These are phyloP conservation scores for Coniosporium tulheliwenetii DNA, from an alignment of 2,329 filamentous ascomycete genomes.

Conservation along the genomic window DNA sequence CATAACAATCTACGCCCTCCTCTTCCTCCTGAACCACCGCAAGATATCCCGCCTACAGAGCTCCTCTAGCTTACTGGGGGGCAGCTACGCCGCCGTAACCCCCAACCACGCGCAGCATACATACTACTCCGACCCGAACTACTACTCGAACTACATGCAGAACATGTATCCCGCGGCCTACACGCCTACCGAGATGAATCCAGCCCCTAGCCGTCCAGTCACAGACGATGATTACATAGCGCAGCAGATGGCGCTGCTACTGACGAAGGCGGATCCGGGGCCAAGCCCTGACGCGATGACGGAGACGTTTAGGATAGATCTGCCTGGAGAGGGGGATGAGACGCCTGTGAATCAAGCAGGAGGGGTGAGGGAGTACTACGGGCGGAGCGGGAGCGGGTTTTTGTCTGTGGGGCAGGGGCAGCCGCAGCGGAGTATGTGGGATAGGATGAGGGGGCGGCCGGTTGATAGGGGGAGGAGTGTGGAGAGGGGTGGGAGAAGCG, in stretches of 20 bases:
- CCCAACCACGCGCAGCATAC: neutral
- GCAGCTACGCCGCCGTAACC: neutral
- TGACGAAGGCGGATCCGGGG: neutral
- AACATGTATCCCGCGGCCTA: slow-evolving; percentile 26
- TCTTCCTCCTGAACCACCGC: slow-evolving; percentile 27
- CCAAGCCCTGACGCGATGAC: neutral
- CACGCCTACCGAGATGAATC: slow-evolving; percentile 8
- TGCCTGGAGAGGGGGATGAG: neutral
- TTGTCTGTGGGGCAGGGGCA: no score
- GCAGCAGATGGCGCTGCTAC: neutral
- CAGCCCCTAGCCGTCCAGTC: neutral
- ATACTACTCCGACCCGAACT: slow-evolving; percentile 19
- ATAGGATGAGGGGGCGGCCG: no score
- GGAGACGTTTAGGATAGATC: neutral
- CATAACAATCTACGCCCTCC: slow-evolving; percentile 23
- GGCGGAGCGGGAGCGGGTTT: neutral
- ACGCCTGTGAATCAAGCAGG: neutral
- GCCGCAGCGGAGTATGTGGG: no score
- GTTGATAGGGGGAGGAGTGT: no score
- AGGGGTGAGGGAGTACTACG: neutral
- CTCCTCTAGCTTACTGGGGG: slow-evolving; percentile 3
- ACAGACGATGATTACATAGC: neutral
- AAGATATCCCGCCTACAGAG: slow-evolving; percentile 17
- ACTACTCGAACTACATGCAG: slow-evolving; percentile 27
- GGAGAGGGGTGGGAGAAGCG: no score